Percentiles rank a stretch among this genome's conserved stretches.
These are phyloP conservation scores for Leptographium wingfieldii DNA, from an alignment of 2,329 filamentous ascomycete genomes.

Conservation along the genomic window DNA sequence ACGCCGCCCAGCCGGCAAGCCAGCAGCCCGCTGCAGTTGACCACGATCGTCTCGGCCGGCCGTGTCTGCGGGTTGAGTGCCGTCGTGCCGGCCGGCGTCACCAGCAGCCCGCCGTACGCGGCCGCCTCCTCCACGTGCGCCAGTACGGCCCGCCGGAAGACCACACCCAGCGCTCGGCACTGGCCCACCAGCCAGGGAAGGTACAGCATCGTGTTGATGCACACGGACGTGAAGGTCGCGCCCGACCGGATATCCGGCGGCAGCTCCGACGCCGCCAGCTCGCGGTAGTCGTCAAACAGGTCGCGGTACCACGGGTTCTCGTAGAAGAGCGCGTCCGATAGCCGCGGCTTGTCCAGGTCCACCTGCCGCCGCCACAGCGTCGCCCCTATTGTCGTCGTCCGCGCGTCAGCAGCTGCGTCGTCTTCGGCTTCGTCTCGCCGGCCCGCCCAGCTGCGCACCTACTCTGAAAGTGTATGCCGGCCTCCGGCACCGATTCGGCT, in stretches of 20 bases:
- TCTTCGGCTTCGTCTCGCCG: not conserved
- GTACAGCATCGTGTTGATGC: constrained; percentile 84
- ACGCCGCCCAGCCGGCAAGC: constrained; percentile 71
- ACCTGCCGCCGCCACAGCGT: constrained; percentile 44
- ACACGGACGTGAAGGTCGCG: constrained; percentile 69
- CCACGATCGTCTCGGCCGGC: constrained; percentile 40
- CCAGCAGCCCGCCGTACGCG: constrained; percentile 30
- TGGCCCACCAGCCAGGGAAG: constrained; percentile 74
- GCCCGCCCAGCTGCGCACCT: constrained; percentile 2
- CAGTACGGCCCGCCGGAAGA: constrained; percentile 50
- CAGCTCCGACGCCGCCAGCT: constrained; percentile 45
- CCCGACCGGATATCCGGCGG: constrained; percentile 56
- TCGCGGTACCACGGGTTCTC: constrained; percentile 62
- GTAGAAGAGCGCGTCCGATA: constrained; percentile 50
- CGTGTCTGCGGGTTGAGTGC: constrained; percentile 37
- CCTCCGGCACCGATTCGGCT: constrained; percentile 52
- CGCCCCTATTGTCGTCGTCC: constrained; percentile 24
- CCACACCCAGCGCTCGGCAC: constrained; percentile 60
- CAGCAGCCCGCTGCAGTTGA: constrained; percentile 78
- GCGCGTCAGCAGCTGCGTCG: not conserved
- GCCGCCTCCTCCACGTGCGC: constrained; percentile 63
- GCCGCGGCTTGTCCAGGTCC: constrained; percentile 43
- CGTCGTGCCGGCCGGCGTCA: constrained; percentile 2
- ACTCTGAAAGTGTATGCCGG: constrained; percentile 71
- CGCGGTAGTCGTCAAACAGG: constrained; percentile 58